Evolutionary conservation across 108 stramenopile species (phyloP), one percentile per base, ranked within the genome.

Genomic region (Stephanodiscus minutulus): DNA sequence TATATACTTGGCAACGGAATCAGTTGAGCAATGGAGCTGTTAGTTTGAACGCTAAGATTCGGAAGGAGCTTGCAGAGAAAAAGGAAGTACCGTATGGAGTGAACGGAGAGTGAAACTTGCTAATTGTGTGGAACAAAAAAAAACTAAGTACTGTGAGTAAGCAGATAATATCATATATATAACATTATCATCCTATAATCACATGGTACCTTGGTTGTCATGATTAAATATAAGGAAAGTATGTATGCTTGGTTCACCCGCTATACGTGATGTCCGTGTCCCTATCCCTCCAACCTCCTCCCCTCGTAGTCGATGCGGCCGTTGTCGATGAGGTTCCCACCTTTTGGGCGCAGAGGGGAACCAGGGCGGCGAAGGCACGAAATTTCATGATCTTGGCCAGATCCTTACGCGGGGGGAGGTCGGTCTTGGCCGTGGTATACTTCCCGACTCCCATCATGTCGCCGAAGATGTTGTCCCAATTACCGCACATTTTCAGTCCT

Each of bases 181-280:
- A n/a, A n/a, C n/a, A n/a, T n/a, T n/a, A n/a, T n/a, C n/a, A n/a
- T n/a, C n/a, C n/a, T n/a, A n/a, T n/a, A n/a, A n/a, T n/a, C n/a
- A n/a, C n/a, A n/a, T n/a, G n/a, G n/a, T n/a, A n/a, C n/a, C n/a
- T n/a, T n/a, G n/a, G n/a, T n/a, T n/a, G n/a, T n/a, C n/a, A n/a
- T n/a, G n/a, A n/a, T n/a, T 6, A 31, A 5, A 24, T 22, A 25
- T 57, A n/a, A n/a, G 35, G 15, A 41, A 33, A 2, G 35, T 3
- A 61, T 36, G 18, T 13, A 61, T 39, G 4, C 20, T 43, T 13
- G 18, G 18, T 39, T 39, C 21, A 61, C 8, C 92, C 92, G 61
- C 88, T 89, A 66, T 91, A 93, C 17, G 64, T 79, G 73, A 93
- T 93, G 66, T 93, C 92, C 0, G 92, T 84, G 73, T 93, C 92